phyloP scores from a whole-genome alignment of 495 filamentous ascomycete species.

The Penicillium taxi region DNA sequence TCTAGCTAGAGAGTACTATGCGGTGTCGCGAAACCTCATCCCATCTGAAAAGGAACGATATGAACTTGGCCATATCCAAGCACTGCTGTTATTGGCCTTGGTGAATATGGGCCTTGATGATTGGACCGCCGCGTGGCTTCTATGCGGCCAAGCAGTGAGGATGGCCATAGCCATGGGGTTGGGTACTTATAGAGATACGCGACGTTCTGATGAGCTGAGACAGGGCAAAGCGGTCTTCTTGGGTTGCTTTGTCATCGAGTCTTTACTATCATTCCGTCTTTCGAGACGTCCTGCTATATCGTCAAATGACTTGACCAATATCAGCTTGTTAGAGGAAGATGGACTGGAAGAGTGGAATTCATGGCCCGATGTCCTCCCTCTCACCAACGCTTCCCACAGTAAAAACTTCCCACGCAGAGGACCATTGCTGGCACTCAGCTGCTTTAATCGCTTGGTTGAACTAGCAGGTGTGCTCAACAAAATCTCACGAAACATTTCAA shows the following conservation, averaged over 20 bases:
- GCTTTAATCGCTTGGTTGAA: slow-evolving; percentile 51
- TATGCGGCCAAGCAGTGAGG: slow-evolving; percentile 55
- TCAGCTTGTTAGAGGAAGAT: slow-evolving; percentile 50
- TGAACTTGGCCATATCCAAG: slow-evolving; percentile 55
- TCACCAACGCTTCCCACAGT: slow-evolving; percentile 21
- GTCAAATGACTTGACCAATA: slow-evolving; percentile 34
- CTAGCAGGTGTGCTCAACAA: slow-evolving; percentile 42
- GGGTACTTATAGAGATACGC: slow-evolving; percentile 20
- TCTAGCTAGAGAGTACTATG: slow-evolving; percentile 44
- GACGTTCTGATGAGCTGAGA: slow-evolving; percentile 32
- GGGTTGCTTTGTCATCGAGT: slow-evolving; percentile 61
- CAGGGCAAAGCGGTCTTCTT: slow-evolving; percentile 47
- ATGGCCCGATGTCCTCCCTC: slow-evolving; percentile 50
- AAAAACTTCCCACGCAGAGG: slow-evolving; percentile 38
- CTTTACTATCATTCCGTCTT: slow-evolving; percentile 50
- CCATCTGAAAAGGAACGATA: slow-evolving; percentile 50
- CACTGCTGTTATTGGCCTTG: slow-evolving; percentile 53
- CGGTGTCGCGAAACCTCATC: slow-evolving; percentile 50
- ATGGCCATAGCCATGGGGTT: slow-evolving; percentile 46
- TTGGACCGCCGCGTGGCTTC: slow-evolving; percentile 50
- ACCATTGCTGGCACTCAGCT: slow-evolving; percentile 52
- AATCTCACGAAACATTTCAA: slow-evolving; percentile 27
- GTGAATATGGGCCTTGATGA: slow-evolving; percentile 51
- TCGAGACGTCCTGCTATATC: slow-evolving; percentile 46
- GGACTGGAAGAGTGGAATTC: slow-evolving; percentile 67